These are phyloP conservation scores for Salpingoeca rosetta DNA, from an alignment of 78 protist species.

Conservation along the genomic window DNA sequence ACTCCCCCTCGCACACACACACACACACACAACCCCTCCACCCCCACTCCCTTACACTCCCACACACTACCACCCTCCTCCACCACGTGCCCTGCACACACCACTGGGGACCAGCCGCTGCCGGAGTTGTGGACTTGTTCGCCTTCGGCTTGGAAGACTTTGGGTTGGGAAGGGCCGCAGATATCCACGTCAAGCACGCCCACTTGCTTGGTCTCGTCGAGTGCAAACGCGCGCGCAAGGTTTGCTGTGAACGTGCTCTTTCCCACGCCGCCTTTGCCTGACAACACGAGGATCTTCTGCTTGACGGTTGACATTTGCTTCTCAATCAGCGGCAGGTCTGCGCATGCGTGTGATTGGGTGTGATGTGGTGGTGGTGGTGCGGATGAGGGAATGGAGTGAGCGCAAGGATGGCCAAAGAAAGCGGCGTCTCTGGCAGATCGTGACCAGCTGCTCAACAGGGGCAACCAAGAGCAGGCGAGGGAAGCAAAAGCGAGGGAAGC, in stretches of 20 bases:
- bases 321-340: not conserved
- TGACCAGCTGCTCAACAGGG: too few relatives aligned
- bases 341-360: too few relatives aligned
- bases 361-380: too few relatives aligned
- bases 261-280: constrained; percentile 90
- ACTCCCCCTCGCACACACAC: not conserved
- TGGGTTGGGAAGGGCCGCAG: constrained; percentile 79
- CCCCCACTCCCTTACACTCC: not conserved
- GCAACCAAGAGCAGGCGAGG: not conserved
- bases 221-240: not conserved
- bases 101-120: constrained; percentile 32
- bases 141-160: constrained; percentile 52
- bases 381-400: too few relatives aligned
- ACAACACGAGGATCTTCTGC: constrained; percentile 45
- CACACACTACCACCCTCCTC: not conserved
- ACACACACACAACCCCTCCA: not conserved
- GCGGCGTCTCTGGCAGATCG: too few relatives aligned
- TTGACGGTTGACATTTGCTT: not conserved
- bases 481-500: not conserved
- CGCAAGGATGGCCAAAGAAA: too few relatives aligned
- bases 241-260: constrained; percentile 33
- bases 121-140: constrained; percentile 38
- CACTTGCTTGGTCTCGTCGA: constrained; percentile 31
- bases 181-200: constrained; percentile 86
- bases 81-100: not conserved